These are phyloP conservation scores for Vigna radiata DNA, from an alignment of 306 rosid species.

Conservation along the genomic window DNA sequence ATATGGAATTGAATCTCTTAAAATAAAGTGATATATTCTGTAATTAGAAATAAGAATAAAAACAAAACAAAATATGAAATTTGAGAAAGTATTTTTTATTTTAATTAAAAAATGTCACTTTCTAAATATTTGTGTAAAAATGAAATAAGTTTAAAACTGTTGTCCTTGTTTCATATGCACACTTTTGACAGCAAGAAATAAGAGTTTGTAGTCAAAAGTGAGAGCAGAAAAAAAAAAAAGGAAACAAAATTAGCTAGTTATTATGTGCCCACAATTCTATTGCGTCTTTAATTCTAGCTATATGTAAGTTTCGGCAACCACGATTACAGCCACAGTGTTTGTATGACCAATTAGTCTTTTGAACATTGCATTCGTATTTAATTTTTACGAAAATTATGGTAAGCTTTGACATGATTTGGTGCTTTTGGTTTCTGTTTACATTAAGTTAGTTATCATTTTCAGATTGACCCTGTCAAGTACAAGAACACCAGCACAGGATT, in stretches of 20 bases:
- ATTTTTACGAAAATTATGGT: neutral
- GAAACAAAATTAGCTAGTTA: neutral
- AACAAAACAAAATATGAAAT: neutral
- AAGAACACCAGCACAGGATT: constrained; percentile 80
- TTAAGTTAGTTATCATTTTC: constrained; percentile 28
- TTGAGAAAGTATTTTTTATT: neutral
- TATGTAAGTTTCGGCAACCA: neutral
- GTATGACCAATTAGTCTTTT: neutral
- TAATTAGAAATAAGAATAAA: neutral
- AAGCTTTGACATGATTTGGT: neutral
- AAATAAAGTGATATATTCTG: neutral
- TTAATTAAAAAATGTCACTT: neutral
- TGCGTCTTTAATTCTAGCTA: neutral
- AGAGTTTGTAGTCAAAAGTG: neutral
- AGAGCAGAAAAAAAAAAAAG: neutral
- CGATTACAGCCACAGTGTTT: neutral
- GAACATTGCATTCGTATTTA: neutral
- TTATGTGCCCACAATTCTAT: neutral
- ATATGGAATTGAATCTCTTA: neutral
- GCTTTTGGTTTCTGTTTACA: constrained; percentile 1
- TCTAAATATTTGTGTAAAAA: neutral
- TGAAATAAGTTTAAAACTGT: neutral
- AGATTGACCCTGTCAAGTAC: constrained; percentile 88
- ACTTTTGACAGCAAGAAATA: neutral
- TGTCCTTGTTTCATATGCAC: neutral